These are phyloP conservation scores for Dillenia turbinata DNA, from an alignment of 164 flowering plant species.

Conservation along the genomic window DNA sequence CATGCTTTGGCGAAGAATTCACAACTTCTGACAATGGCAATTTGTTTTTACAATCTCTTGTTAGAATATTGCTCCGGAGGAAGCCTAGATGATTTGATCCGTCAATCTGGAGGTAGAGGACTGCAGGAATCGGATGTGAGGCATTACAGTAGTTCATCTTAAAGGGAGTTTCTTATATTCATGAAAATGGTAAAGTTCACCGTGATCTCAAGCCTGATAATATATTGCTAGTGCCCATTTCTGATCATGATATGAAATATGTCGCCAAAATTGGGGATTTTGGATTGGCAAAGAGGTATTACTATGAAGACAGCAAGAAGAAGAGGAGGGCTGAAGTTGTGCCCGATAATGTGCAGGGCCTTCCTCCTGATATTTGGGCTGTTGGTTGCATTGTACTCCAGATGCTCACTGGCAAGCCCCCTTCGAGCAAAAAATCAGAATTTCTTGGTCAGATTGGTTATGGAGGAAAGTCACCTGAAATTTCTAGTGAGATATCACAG, in stretches of 20 bases:
- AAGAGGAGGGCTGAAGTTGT: constrained; percentile 15
- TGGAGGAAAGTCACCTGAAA: constrained; percentile 11
- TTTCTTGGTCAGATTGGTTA: constrained; percentile 7
- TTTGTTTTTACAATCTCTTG: constrained; percentile 24
- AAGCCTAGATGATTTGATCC: constrained; percentile 13
- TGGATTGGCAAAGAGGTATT: constrained; percentile 11
- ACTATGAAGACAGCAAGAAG: constrained; percentile 19
- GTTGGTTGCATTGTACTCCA: constrained; percentile 24
- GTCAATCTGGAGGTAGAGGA: constrained; percentile 6
- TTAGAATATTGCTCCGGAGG: constrained; percentile 23
- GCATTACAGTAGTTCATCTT: constrained; percentile 16
- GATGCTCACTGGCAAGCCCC: constrained; percentile 22
- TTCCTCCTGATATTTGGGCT: constrained; percentile 24
- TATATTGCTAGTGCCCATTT: not conserved
- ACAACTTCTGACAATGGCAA: too few relatives aligned
- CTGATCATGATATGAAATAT: not conserved
- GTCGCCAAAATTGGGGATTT: constrained; percentile 18
- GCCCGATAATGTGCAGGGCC: constrained; percentile 11
- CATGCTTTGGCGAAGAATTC: too few relatives aligned
- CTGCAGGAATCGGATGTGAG: constrained; percentile 19
- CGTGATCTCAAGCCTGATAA: constrained; percentile 22
- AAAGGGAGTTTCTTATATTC: constrained; percentile 15
- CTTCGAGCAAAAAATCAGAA: constrained; percentile 6
- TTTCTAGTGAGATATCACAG: constrained; percentile 9
- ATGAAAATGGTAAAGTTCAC: constrained; percentile 14